Percentiles rank a stretch among this genome's conserved stretches.
phyloP scores from a whole-genome alignment of 805 yeast genomes.

The Cyberlindnera xylosilytica region DNA sequence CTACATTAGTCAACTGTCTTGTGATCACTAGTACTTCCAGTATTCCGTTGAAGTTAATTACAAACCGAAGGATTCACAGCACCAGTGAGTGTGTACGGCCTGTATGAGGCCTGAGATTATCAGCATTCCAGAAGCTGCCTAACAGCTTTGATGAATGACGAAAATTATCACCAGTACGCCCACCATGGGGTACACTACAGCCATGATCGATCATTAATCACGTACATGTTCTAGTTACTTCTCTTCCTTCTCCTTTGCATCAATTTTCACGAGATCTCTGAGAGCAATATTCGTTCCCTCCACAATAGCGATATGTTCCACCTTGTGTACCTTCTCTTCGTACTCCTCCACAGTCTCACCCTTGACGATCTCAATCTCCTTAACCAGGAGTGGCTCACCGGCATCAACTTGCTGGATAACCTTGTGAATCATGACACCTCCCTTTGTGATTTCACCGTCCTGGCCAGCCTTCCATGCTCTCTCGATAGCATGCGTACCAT shows the following conservation, averaged over 20 bases:
- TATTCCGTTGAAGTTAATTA: too few species aligned
- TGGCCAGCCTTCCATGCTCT: constrained; percentile 96
- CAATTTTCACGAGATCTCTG: constrained; percentile 16
- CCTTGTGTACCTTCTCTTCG: constrained; percentile 75
- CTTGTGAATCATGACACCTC: constrained; percentile 95
- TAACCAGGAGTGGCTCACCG: constrained; percentile 86
- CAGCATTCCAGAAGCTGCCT: too few species aligned
- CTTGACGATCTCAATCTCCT: constrained; percentile 65
- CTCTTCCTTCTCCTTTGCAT: constrained; percentile 1
- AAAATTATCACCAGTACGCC: too few species aligned
- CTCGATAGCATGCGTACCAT: constrained; percentile 95
- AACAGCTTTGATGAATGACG: too few species aligned
- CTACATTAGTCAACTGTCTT: too few species aligned
- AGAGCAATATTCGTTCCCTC: constrained; percentile 78
- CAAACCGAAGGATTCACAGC: too few species aligned
- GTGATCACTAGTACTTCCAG: too few species aligned
- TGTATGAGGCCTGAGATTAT: too few species aligned
- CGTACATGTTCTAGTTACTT: background rate
- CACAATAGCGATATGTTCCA: constrained; percentile 90
- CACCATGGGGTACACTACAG: too few species aligned
- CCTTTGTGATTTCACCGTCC: constrained; percentile 66
- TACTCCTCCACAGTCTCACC: constrained; percentile 78
- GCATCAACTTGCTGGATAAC: constrained; percentile 96
- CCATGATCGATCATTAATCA: background rate
- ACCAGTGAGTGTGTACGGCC: too few species aligned